These are phyloP conservation scores for Linum tenue DNA, from an alignment of 345 rosid genomes.

Conservation along the genomic window DNA sequence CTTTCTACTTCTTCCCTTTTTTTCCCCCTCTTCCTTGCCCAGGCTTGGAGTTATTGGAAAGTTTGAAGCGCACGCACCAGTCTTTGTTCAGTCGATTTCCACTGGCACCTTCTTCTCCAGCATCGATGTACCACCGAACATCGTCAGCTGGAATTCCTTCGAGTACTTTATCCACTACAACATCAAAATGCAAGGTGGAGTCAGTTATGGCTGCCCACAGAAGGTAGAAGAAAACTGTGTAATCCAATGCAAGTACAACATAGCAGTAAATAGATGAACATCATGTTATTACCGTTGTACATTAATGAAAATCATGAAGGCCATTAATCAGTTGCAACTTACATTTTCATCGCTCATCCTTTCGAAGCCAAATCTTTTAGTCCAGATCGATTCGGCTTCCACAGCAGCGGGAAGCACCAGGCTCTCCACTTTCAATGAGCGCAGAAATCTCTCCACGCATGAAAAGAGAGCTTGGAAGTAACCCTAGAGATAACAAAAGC, in stretches of 20 bases:
- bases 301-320: background rate
- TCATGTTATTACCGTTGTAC: background rate
- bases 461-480: slow-evolving; percentile 83
- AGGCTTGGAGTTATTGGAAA: background rate
- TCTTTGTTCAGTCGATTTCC: background rate
- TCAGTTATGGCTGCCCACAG: background rate
- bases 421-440: slow-evolving; percentile 64
- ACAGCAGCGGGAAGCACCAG: slow-evolving; percentile 96
- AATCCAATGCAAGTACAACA: background rate
- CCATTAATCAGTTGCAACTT: slow-evolving; percentile 18
- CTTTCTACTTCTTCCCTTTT: background rate
- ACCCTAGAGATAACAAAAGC: slow-evolving; percentile 40
- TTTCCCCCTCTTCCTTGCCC: background rate
- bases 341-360: slow-evolving; percentile 68
- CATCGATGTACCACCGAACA: slow-evolving; percentile 80
- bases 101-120: slow-evolving; percentile 65
- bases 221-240: background rate
- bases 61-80: background rate
- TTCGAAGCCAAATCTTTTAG: slow-evolving; percentile 71
- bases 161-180: slow-evolving; percentile 58
- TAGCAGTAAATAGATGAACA: too few species aligned
- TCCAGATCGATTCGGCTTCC: slow-evolving; percentile 94
- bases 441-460: slow-evolving; percentile 68
- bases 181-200: background rate
- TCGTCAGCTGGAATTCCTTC: slow-evolving; percentile 58